A percentile compares a stretch with the other conserved stretches of the same genome.
These are phyloP conservation scores for Ogataea methanolica DNA, from an alignment of 805 yeast genomes.

Conservation along the genomic window DNA sequence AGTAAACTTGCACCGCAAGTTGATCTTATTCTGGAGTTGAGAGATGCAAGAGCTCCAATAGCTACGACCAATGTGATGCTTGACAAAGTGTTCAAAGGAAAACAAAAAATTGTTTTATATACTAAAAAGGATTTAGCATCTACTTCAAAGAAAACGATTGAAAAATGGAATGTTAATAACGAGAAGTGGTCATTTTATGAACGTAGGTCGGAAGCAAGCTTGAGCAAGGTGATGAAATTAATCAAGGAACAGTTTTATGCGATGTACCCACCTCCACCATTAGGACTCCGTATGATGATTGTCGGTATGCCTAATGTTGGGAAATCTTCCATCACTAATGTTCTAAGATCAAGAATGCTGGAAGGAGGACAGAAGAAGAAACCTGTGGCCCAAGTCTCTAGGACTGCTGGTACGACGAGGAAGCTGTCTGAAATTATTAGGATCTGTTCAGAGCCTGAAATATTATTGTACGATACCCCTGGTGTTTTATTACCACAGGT, in stretches of 20 bases:
- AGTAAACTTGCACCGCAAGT: conserved; percentile 70
- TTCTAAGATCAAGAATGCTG: conserved; percentile 41
- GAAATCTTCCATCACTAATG: conserved; percentile 79
- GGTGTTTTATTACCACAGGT: conserved; percentile 85
- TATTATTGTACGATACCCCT: conserved; percentile 83
- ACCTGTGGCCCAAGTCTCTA: conserved; percentile 82
- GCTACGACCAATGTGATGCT: conserved; percentile 78
- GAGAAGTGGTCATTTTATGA: conserved; percentile 40
- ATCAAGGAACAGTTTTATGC: conserved; percentile 41
- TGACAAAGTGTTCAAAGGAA: conserved; percentile 56
- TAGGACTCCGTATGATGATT: conserved; percentile 72
- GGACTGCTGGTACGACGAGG: conserved; percentile 86
- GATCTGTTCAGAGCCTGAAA: conserved; percentile 54
- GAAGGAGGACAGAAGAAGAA: conserved; percentile 25
- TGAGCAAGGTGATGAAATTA: conserved; percentile 43
- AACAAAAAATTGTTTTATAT: conserved; percentile 61
- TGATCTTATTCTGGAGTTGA: conserved; percentile 75
- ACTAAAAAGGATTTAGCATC: conserved; percentile 67
- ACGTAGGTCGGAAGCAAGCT: conserved; percentile 47
- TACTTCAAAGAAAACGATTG: conserved; percentile 27
- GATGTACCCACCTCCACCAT: conserved; percentile 70
- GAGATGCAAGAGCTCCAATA: conserved; percentile 89
- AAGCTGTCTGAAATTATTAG: conserved; percentile 71
- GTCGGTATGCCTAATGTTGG: conserved; percentile 99
- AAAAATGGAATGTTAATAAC: conserved; percentile 29